These are phyloP conservation scores for Sporisorium exsertum DNA, from an alignment of 1,284 basidiomycete genomes.

Conservation along the genomic window DNA sequence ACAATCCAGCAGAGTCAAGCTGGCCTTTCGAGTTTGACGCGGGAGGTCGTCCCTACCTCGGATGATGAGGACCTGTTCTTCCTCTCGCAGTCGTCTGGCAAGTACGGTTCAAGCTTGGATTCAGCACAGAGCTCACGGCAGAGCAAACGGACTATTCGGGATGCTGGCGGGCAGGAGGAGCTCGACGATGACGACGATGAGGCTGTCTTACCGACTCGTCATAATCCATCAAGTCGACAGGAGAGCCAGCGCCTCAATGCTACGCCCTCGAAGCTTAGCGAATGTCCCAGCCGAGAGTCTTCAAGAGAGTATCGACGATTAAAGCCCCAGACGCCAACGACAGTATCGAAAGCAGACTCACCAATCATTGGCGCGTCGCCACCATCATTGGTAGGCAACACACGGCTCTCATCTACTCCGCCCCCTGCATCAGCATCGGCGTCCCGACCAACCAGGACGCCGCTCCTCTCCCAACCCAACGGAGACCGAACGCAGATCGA, in stretches of 20 bases:
- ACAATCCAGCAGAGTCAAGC: neutral
- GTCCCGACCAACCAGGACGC: neutral
- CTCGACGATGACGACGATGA: slow-evolving; percentile 7
- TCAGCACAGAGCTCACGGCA: neutral
- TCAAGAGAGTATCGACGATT: neutral
- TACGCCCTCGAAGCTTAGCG: neutral
- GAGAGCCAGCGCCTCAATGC: neutral
- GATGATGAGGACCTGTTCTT: slow-evolving; percentile 45
- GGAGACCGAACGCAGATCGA: neutral
- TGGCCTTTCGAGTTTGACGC: neutral
- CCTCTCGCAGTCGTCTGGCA: slow-evolving; percentile 30
- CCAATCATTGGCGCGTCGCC: neutral
- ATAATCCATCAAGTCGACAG: neutral
- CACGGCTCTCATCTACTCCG: no score
- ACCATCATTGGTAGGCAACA: neutral
- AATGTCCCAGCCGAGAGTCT: neutral
- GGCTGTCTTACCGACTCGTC: slow-evolving; percentile 8
- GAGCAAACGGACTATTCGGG: neutral
- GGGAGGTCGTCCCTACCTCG: slow-evolving; percentile 33
- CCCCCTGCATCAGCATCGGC: neutral
- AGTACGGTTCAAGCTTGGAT: slow-evolving; percentile 8
- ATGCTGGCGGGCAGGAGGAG: neutral
- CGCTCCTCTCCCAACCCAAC: neutral
- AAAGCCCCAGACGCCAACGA: neutral
- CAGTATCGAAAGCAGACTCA: neutral